Conservation (phyloP, 139 green algal genomes). For the Penium margaritaceum region DNA sequence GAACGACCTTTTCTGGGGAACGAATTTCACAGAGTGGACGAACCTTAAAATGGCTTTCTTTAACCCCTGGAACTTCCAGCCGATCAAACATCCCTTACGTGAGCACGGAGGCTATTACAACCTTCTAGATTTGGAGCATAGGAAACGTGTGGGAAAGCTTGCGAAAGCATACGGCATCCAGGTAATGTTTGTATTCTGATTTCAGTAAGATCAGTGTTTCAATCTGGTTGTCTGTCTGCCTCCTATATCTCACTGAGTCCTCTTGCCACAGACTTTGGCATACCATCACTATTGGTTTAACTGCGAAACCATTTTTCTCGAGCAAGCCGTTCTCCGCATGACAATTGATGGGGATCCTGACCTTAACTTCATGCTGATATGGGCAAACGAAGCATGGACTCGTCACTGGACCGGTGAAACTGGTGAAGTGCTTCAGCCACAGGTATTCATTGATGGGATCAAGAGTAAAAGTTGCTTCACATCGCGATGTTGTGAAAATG, state of each 20-base stretch:
- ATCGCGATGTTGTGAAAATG: too few species aligned
- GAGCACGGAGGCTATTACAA: slow-evolving; percentile 23
- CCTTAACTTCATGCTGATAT: slow-evolving; percentile 15
- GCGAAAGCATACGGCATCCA: slow-evolving; percentile 18
- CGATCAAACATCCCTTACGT: slow-evolving; percentile 18
- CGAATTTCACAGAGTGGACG: slow-evolving; percentile 25
- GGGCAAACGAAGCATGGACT: slow-evolving; percentile 29
- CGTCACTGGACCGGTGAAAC: slow-evolving; percentile 14
- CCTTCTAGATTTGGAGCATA: slow-evolving; percentile 1
- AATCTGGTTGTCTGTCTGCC: not conserved
- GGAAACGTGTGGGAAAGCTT: not conserved
- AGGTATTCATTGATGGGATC: too few species aligned
- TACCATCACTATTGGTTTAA: slow-evolving; percentile 28
- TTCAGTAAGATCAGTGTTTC: not conserved
- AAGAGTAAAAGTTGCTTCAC: too few species aligned
- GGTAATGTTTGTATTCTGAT: not conserved
- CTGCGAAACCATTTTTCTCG: slow-evolving; percentile 19
- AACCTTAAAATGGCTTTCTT: slow-evolving; percentile 20
- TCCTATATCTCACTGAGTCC: too few species aligned
- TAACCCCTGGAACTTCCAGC: slow-evolving; percentile 20
- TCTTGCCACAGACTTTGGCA: slow-evolving; percentile 18
- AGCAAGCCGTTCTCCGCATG: slow-evolving; percentile 2
- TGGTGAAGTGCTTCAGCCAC: slow-evolving; percentile 15
- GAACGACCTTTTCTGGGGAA: slow-evolving; percentile 23
- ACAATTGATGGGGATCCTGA: slow-evolving; percentile 17